Evolutionary conservation across 257 asterid species (phyloP), one percentile per base, ranked within the genome.

Genomic region (Penstemon barbatus): DNA sequence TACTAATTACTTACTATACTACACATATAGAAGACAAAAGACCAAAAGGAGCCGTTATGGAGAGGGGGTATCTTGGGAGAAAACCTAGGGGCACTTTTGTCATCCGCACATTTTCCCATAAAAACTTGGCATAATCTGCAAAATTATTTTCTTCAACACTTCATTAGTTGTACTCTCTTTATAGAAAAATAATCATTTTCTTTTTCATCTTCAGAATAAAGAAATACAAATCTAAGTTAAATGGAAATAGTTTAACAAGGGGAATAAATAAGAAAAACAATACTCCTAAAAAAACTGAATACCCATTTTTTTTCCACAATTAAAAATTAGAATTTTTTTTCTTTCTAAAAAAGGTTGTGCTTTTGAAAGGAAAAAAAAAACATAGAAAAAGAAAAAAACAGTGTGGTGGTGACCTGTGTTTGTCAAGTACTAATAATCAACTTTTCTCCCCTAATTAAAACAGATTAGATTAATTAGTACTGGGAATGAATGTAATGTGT

Each of bases 41-140:
- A 11, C 15, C 39, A 43, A 59, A 70, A 66, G 63, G 75, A 75
- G 85, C 84, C 83, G 85, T 78, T 83, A 50, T 45, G 11, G 39
- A 33, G 12, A 8, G 57, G 5, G 68, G 42, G 41, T 3, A 9
- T 25, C 39, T 5, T 54, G 45, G 10, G 38, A 37, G 65, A 55
- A 65, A 51, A 65, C 68, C 48, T 46, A 65, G 75, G 83, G 78
- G 66, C 25, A 62, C 49, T 69, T 66, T 55, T 52, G 80, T 74
- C 77, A 71, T 4, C 57, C 42, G 13, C 75, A 74, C 78, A 71
- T 56, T 72, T 68, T 50, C 76, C 77, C 25, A 60, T 48, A 11
- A 43, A 67, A 39, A 72, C 41, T 4, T 1, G 8, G 43, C 71
- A 33, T 19, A 13, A 40, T 44, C 58, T 51, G 46, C 12, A 39